Percentiles rank a stretch among this genome's conserved stretches.
These are phyloP conservation scores for Cercospora sp. DNA, from an alignment of 2,329 filamentous ascomycete genomes.

Conservation along the genomic window DNA sequence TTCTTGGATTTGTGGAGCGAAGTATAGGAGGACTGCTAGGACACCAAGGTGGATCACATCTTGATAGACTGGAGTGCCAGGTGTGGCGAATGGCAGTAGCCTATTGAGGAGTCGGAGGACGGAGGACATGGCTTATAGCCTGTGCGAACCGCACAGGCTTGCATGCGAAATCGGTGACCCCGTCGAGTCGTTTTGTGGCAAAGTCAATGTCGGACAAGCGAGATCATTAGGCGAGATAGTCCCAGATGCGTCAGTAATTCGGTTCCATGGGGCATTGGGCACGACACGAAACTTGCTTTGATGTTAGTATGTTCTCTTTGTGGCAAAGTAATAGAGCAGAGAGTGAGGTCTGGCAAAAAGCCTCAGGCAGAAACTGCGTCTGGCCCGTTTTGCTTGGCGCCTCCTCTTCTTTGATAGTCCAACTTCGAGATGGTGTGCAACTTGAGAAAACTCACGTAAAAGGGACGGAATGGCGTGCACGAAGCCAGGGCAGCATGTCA, in stretches of 20 bases:
- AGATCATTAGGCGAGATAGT: neutral
- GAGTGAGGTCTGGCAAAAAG: neutral
- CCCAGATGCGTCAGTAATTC: neutral
- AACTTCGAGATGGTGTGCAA: neutral
- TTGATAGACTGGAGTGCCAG: slow-evolving; percentile 49
- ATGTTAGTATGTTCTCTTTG: neutral
- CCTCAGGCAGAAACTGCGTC: neutral
- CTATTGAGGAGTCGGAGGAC: slow-evolving; percentile 41
- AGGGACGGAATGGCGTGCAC: neutral
- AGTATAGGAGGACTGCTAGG: slow-evolving; percentile 50
- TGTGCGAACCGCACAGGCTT: neutral
- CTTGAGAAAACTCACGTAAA: neutral
- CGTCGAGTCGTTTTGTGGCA: neutral
- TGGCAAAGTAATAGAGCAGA: neutral
- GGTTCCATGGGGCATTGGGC: neutral
- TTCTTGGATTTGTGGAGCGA: slow-evolving; percentile 49
- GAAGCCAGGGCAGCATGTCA: neutral
- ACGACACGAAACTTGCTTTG: neutral
- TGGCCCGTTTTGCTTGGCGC: neutral
- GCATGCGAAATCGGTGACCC: neutral
- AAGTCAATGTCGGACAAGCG: neutral
- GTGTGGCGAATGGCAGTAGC: slow-evolving; percentile 52
- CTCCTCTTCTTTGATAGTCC: neutral
- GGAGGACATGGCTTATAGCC: slow-evolving; percentile 29
- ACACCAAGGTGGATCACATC: slow-evolving; percentile 50